Evolutionary conservation across 2,329 filamentous ascomycete genomes (phyloP).

Genomic region (Nemania serpens): DNA sequence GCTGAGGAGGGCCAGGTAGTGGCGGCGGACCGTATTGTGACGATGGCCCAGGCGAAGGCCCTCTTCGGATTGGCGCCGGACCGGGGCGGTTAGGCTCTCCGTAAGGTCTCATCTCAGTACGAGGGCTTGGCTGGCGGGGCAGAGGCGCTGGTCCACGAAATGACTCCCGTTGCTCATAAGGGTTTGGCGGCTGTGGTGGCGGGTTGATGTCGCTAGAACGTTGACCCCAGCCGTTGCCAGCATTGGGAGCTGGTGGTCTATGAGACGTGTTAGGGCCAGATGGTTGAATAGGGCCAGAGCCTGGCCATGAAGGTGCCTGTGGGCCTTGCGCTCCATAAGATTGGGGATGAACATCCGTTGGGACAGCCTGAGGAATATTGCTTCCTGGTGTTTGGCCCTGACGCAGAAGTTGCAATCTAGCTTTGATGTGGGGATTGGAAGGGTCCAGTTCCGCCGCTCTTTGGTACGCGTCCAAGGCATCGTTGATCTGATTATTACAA

Average conservation of each 20-base stretch:
- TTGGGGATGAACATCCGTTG: slow-evolving; percentile 94
- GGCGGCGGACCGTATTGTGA: slow-evolving; percentile 59
- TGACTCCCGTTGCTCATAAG: slow-evolving; percentile 78
- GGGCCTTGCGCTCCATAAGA: slow-evolving; percentile 87
- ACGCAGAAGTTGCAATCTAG: slow-evolving; percentile 85
- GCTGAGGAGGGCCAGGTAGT: slow-evolving; percentile 48
- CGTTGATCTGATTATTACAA: slow-evolving; percentile 97
- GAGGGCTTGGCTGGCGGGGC: slow-evolving; percentile 75
- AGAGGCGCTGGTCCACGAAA: slow-evolving; percentile 70
- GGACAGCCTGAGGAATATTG: slow-evolving; percentile 73
- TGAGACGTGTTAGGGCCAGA: slow-evolving; percentile 59
- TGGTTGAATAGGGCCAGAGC: slow-evolving; percentile 65
- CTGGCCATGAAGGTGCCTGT: slow-evolving; percentile 87
- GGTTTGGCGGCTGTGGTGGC: slow-evolving; percentile 77
- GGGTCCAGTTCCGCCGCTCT: slow-evolving; percentile 94
- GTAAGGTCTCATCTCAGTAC: slow-evolving; percentile 74
- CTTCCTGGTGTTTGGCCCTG: slow-evolving; percentile 76
- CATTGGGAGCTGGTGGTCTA: slow-evolving; percentile 61
- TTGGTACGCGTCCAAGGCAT: slow-evolving; percentile 94
- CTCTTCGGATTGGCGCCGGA: slow-evolving; percentile 55
- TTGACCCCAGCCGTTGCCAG: slow-evolving; percentile 59
- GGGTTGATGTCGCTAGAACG: slow-evolving; percentile 81
- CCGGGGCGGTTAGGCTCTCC: slow-evolving; percentile 65
- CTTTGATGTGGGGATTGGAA: slow-evolving; percentile 93
- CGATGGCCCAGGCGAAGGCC: slow-evolving; percentile 58